Evolutionary conservation across 768 basidiomycete genomes (phyloP), one percentile per base, ranked within the genome.

Genomic region (Hypsizygus marmoreus): DNA sequence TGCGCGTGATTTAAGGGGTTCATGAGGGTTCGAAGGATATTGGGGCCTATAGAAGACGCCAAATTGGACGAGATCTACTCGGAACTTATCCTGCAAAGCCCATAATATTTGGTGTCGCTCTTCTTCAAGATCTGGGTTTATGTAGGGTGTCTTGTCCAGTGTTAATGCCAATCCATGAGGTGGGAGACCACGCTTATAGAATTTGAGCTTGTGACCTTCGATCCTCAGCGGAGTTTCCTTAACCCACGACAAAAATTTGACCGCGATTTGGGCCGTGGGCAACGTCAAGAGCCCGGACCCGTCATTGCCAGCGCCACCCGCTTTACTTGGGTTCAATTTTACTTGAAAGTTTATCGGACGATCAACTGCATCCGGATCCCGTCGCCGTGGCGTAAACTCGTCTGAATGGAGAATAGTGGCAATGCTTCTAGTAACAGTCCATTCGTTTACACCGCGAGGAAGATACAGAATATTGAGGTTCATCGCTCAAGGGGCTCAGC

Each of bases 31-130:
- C 26, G 53, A 28, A 28, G 66, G 60, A 57, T 71, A 64, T 25
- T 49, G 57, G 6, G 66, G 58, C 24, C 73, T 70, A 55, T 77
- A 80, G 58, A 77, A 78, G 24, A 76, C 53, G 17, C 89, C 88
- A 50, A 90, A 82, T 61, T 91, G 88, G 31, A 91, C 67, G 7
- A 69, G 67, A 43, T 78, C 72, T 9, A 91, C 68, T 23, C 82
- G 79, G 17, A 88, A 65, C 9, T 68, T 69, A 6, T 73, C 64
- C 12, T 74, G 59, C 9, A 86, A 67, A 3, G 71, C 62, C 19
- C 61, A 55, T 8, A 81, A 55, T 29, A 67, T 85, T 20, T 60
- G 39, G 41, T 67, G 61, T 42, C 71, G 78, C 32, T 78, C 71
- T 59, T 77, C 73, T 38, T 79, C 81, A 2, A 75, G 68, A 20